Evolutionary conservation across 192 early-diverging fungal species (phyloP), one percentile per base, ranked within the genome.

Genomic region (Backusella macrospora): DNA sequence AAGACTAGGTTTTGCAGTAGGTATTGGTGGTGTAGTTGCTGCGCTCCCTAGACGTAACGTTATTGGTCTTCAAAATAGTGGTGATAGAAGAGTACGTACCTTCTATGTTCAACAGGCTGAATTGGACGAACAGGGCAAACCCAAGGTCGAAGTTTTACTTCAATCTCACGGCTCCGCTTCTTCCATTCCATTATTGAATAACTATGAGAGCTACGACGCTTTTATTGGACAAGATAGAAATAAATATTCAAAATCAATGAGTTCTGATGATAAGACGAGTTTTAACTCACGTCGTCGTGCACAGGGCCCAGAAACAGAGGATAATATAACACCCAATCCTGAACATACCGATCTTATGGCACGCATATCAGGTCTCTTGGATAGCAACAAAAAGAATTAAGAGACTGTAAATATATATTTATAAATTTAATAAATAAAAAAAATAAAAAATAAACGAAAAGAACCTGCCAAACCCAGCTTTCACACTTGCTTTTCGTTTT

Each of bases 81-180:
- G 66, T 73, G 49, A 81, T 77, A 78, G 81, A 68, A 69, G 83
- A 72, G 66, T 84, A 9, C 80, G 80, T 10, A 79, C 67, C 37
- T 92, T 91, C 81, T 92, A 88, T 68, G 90, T 94, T 14, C 80
- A 85, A 62, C 85, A 82, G 39, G 90, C 90, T 5, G 78, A 83
- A 45, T 48, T 87, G 47, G 80, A 86, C 70, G 68, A 55, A n/a
- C 73, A 86, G 52, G 85, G 85, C 46, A 78, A 74, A 52, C 87
- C 85, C 71, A 77, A 73, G 43, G 75, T 88, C 1, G 59, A 42
- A 21, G 66, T 68, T 10, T 49, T 47, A 16, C 45, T 74, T 3
- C 4, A 47, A 2, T 6, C 37, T 0, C n/a, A 38, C 8, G 49
- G 37, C 5, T 2, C 34, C 6, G n/a, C 64, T 21, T 74, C 73